Conservation (phyloP, 345 rosid genomes). For the Brassica incana region DNA sequence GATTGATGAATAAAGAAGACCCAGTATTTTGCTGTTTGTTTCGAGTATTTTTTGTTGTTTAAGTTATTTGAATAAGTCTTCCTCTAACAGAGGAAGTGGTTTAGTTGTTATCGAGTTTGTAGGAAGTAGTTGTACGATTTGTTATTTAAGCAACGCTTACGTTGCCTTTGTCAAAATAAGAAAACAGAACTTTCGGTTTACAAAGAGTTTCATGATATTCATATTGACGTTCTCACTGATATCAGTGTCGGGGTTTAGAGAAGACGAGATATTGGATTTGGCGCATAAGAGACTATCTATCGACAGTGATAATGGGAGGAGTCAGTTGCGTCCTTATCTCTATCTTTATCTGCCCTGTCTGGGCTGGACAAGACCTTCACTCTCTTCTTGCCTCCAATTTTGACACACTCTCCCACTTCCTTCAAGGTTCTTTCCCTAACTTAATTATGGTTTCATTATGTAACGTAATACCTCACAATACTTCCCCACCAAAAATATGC, state of each 20-base stretch:
- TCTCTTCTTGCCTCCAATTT: constrained; percentile 56
- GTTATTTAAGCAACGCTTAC: no score
- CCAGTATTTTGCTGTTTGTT: no score
- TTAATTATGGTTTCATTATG: not conserved
- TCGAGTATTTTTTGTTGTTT: no score
- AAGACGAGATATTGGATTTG: constrained; percentile 46
- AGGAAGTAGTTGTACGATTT: no score
- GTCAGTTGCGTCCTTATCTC: constrained; percentile 52
- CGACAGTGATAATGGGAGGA: constrained; percentile 70
- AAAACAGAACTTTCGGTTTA: no score
- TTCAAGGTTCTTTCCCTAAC: constrained; percentile 52
- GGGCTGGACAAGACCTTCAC: constrained; percentile 94
- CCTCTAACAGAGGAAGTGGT: no score
- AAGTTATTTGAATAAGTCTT: no score
- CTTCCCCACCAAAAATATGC: not conserved
- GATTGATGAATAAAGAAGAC: no score
- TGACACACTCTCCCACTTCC: constrained; percentile 51
- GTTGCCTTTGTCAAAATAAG: no score
- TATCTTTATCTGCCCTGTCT: constrained; percentile 66
- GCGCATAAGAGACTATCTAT: constrained; percentile 57
- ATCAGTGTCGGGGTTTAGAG: constrained; percentile 68
- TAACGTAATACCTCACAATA: not conserved
- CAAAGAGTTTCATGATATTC: constrained; percentile 47
- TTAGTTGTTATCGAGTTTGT: no score
- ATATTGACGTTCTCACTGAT: constrained; percentile 83